Evolutionary conservation across 1,284 basidiomycete genomes (phyloP), one percentile per base, ranked within the genome.

Genomic region (Ganoderma resinaceum): DNA sequence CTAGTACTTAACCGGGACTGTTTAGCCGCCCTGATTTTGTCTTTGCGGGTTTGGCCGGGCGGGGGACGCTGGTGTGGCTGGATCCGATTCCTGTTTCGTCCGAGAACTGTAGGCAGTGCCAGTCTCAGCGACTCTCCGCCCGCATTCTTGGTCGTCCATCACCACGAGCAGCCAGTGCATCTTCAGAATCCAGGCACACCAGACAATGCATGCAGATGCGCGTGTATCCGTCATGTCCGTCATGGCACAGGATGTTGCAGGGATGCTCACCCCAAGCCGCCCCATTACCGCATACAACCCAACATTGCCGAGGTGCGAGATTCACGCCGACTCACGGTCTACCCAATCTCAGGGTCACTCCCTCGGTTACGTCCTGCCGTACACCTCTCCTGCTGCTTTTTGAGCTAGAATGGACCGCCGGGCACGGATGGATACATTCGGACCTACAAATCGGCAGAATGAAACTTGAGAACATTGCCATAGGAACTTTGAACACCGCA

Each of bases 371-470:
- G 23, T 37, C 8, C 16, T 40, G n/a, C 58, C 35, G 23, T 23
- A 38, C 11, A 26, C 58, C 58, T 60, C 23, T n/a, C 20, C 31
- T 35, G 37, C 33, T 31, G 11, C 61, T 18, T 38, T 46, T 20
- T 43, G 46, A 61, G 60, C 23, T 35, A 29, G 35, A 38, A 42
- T 38, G 35, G 1, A 20, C 52, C 49, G 52, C 57, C 11, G 46
- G 46, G 37, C 29, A 31, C 38, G 65, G 11, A 14, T 49, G 59
- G 62, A 66, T 62, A 69, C 71, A 68, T 69, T 65, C 69, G 70
- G 71, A 72, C 71, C 71, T 68, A 70, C 71, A 72, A 72, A 46
- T 63, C 65, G 65, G 65, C 65, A 62, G 59, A 62, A 61, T 26
- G 52, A 43, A 26, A 59, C 37, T 33, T 40, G 9, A 46, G 38